phyloP scores from a whole-genome alignment of 345 rosid genomes.

The Linum lewisii region DNA sequence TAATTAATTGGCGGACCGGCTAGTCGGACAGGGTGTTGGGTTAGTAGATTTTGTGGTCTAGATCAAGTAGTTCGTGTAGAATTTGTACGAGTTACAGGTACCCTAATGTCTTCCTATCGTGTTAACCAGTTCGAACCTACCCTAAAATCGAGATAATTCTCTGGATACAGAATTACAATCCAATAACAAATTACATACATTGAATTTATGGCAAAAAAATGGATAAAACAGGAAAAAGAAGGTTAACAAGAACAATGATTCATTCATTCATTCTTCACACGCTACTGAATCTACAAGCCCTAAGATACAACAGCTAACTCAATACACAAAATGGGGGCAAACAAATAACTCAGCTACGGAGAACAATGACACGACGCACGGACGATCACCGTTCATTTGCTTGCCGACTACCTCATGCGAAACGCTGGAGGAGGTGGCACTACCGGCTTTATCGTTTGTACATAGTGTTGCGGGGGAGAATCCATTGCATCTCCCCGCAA shows the following conservation, averaged over 20 bases:
- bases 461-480: slow-evolving; percentile 42
- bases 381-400: slow-evolving; percentile 26
- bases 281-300: background rate
- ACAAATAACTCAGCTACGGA: background rate
- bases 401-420: slow-evolving; percentile 14
- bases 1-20: no score
- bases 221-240: no score
- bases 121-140: no score
- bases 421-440: background rate
- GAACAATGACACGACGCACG: background rate
- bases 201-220: background rate
- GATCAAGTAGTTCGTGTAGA: no score
- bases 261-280: background rate
- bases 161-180: no score
- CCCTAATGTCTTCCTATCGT: no score
- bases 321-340: background rate
- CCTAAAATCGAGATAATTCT: no score
- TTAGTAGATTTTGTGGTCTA: no score
- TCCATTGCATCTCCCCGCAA: slow-evolving; percentile 60
- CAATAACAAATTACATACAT: no score
- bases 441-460: slow-evolving; percentile 1
- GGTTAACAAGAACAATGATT: background rate
- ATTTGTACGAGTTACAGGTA: no score
- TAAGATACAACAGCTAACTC: background rate
- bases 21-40: no score